Conservation (phyloP, 306 rosid species). For the Vigna reflexopilosa region DNA sequence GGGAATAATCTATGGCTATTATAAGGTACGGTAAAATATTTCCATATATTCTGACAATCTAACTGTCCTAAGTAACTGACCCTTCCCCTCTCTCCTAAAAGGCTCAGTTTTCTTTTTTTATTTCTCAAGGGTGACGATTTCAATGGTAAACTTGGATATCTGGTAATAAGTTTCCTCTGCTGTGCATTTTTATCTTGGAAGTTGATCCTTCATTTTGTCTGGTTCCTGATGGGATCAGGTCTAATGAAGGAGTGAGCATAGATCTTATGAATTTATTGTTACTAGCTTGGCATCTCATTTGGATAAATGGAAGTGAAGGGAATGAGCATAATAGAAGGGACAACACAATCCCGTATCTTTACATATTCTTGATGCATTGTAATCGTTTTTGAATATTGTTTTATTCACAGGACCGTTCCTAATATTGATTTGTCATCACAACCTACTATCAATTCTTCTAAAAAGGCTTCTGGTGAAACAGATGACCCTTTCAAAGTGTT, state of each 20-base stretch:
- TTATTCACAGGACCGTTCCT: conserved; percentile 69
- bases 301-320: conserved; percentile 9
- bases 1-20: not conserved
- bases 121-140: not conserved
- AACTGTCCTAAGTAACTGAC: not conserved
- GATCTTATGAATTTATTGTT: conserved; percentile 23
- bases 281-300: conserved; percentile 29
- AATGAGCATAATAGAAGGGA: conserved; percentile 25
- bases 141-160: not conserved
- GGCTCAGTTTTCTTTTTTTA: not conserved
- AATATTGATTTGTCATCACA: conserved; percentile 68
- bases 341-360: conserved; percentile 32
- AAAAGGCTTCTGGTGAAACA: conserved; percentile 55
- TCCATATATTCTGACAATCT: not conserved
- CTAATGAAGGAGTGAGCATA: conserved; percentile 23
- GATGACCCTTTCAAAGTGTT: conserved; percentile 75
- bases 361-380: conserved; percentile 35
- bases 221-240: conserved; percentile 32
- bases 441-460: conserved; percentile 53
- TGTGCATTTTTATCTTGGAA: conserved; percentile 22
- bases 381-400: conserved; percentile 38
- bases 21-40: not conserved
- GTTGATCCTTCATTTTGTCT: conserved; percentile 20
- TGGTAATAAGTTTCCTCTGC: conserved; percentile 4
- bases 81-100: not conserved